Evolutionary conservation across 106 monocot genomes (phyloP), one percentile per base, ranked within the genome.

Genomic region (Allium fistulosum): DNA sequence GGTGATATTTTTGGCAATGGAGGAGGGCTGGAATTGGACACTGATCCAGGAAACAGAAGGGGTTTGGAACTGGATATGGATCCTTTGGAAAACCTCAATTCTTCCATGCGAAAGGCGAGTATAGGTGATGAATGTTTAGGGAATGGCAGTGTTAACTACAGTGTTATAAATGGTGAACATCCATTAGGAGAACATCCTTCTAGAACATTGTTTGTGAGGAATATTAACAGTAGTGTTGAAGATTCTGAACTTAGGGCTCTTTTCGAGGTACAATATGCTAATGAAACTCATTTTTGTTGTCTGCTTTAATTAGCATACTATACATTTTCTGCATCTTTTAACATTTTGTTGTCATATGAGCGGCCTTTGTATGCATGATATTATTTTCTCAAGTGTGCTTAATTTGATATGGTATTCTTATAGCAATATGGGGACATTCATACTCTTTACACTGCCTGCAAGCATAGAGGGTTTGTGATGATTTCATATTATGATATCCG

Each of bases 401-500:
- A 7, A 66, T 66, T 16, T 66, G 57, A 7, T 46, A 48, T 48
- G 57, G 16, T 18, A 58, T 72, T 73, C 37, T 74, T 82, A n/a
- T 77, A 95, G 95, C 83, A 81, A 85, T 88, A 86, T 88, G 95
- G 95, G 51, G 95, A 85, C 50, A 95, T 95, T 49, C 83, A 91
- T 53, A 88, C 81, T n/a, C 72, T 95, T 26, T 95, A 95, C 71
- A 95, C 91, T 58, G 77, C 85, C 65, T 88, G 91, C 66, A 95
- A 95, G 64, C 91, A 95, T 48, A 78, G 95, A 51, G 95, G 95
- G 17, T 95, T 95, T 78, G 95, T 96, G 57, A 96, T 96, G 95
- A 96, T 96, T 77, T 91, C 95, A 60, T 96, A 96, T 68, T 96
- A 84, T 80, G 95, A 96, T 77, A 96, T 96, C 57, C 85, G 95